Evolutionary conservation across 2,329 filamentous ascomycete genomes (phyloP), one percentile per base, ranked within the genome.

Genomic region (Cladosporium phlei): DNA sequence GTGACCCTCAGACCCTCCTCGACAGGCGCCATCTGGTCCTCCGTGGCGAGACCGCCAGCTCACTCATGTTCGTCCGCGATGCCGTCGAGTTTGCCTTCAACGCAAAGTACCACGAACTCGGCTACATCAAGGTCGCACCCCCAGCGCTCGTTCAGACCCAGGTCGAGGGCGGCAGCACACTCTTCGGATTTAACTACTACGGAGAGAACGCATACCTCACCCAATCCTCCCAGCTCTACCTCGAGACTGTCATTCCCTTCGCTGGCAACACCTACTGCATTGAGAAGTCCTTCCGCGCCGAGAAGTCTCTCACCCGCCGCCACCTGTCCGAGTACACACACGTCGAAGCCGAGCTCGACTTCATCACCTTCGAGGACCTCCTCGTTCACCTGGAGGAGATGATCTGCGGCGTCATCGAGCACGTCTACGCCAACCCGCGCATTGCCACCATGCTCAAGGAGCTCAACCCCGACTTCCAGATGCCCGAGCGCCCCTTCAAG

Each of bases 191-290:
- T 61, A 77, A 86, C 63, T 94, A 93, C 76, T 96, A 95, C 70
- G 85, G 83, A 58, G 86, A 96, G 69, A 79, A 84, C 58, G 86
- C 93, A 50, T 98, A 90, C 74, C 81, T 98, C 53, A 97, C 93
- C 3, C 93, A 98, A 71, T 96, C 90, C 3, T 95, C 88, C 25
- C 93, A 98, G 70, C 81, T 98, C 45, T 98, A 98, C 71, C 85
- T 98, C 49, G 93, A 98, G 76, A 98, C 93, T 24, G 88, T 85
- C 55, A 75, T 98, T 24, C 88, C 91, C 9, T 88, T 85, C 42
- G 77, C 97, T 60, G 93, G 93, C 58, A 88, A 96, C 65, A 89
- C 96, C 44, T 98, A 94, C 78, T 97, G 91, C 66, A 91, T 98
- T 61, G 90, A 95, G 69, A 95, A 95, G 69, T 97, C 91, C 2